Base-by-base conservation (phyloP, 345 rosid genomes). In the Eutrema yunnanense region DNA sequence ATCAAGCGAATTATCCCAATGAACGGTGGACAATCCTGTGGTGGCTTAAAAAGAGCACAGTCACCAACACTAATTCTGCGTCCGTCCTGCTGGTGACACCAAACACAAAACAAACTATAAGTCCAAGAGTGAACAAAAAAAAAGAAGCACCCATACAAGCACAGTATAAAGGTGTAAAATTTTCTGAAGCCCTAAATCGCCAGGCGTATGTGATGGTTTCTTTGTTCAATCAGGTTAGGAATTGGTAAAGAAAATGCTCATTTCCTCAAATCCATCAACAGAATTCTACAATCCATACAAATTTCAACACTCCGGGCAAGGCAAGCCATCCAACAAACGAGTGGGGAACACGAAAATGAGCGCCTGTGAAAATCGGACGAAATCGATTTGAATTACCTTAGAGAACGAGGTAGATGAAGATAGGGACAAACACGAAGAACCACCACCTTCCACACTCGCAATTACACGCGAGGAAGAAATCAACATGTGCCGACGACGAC, bases 41-140 rank as follows among this genome's bases (percentile, higher is more conserved):
- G 82, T 4, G 94, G 95, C 58, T 91, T 88, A 74, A 94, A 94
- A 34, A 94, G 90, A 60, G 97, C 97, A 79, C 95, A 94, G 65
- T 94, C 98, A 68, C 97, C 98, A 69, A 88, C 86, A 71, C 80
- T 78, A 67, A 94, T 86, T 81, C 67, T 86, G 73, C 97, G 92
- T 52, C 97, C 97, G 49, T 88, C 97, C 98, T 93, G 69, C 42
- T 30, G n/a, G 14, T 3, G 64, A 51, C 14, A 76, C 54, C 10
- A 26, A 62, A 72, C 34, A 54, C 48, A 48, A 37, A 47, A 48
- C 48, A 48, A 56, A 46, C 12, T 7, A 68, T 43, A 14, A 65
- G 27, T 10, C 62, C 13, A 42, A 14, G 4, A 41, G 33, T 40
- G 10, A 29, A 50, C 29, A n/a, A 67, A 40, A 53, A 52, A 41